These are phyloP conservation scores for Leucocoprinus birnbaumii DNA, from an alignment of 768 basidiomycete species.

Conservation along the genomic window DNA sequence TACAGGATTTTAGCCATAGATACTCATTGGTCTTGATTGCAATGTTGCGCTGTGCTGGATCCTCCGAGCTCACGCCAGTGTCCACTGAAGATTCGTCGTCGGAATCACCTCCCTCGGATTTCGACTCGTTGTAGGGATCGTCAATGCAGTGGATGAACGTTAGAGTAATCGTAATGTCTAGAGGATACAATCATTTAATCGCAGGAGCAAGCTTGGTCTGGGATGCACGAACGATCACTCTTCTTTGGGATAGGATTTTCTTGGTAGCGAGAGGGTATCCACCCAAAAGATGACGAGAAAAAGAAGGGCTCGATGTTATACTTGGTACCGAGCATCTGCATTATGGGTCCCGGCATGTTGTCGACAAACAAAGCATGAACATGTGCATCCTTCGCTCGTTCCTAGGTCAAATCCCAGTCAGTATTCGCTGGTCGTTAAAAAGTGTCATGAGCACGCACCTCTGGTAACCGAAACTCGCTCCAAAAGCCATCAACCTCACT, in stretches of 20 bases:
- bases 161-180: slow-evolving; percentile 50
- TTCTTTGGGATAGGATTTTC: slow-evolving; percentile 35
- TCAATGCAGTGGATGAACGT: slow-evolving; percentile 40
- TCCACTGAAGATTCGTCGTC: background rate
- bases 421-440: background rate
- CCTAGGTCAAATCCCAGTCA: background rate
- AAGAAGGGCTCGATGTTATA: slow-evolving; percentile 66
- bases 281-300: slow-evolving; percentile 61
- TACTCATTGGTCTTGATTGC: slow-evolving; percentile 8
- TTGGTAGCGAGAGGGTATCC: slow-evolving; percentile 67
- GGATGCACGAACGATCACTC: slow-evolving; percentile 54
- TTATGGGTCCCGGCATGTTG: slow-evolving; percentile 41
- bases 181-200: too few relatives aligned
- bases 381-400: slow-evolving; percentile 26
- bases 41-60: background rate
- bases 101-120: background rate
- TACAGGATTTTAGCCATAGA: slow-evolving; percentile 4
- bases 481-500: slow-evolving; percentile 26
- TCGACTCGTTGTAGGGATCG: slow-evolving; percentile 9
- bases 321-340: slow-evolving; percentile 53
- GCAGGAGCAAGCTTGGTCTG: too few relatives aligned
- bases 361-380: slow-evolving; percentile 48
- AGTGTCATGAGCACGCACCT: slow-evolving; percentile 21
- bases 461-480: slow-evolving; percentile 23
- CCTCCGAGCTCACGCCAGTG: background rate